Evolutionary conservation across 2,329 filamentous ascomycete genomes (phyloP), one percentile per base, ranked within the genome.

Genomic region (Colletotrichum viniferum): DNA sequence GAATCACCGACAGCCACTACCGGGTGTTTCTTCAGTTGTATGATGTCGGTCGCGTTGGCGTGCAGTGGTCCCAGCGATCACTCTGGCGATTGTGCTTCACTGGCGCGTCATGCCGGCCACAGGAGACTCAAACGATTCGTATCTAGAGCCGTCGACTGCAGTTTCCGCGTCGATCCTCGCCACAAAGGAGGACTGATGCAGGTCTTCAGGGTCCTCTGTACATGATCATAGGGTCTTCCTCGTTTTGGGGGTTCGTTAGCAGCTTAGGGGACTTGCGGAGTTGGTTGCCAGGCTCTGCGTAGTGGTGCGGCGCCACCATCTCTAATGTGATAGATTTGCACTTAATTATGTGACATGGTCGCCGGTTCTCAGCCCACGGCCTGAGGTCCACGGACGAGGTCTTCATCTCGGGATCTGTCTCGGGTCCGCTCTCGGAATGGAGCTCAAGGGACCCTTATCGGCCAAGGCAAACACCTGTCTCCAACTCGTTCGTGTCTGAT

Each of bases 91-190:
- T 18, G 32, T 67, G 62, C 58, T 24, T 63, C 43, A 12, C 38
- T 63, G 14, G 62, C 55, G 43, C 30, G 34, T 56, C 60, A 55
- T 55, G 26, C 26, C 48, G 48, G 55, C 18, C 36, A 38, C 26
- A 48, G 24, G 16, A 16, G 30, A 32, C 71, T 32, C 52, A 36
- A 34, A 8, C 24, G n/a, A 13, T 56, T 62, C 68, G 56, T 67
- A 62, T 62, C n/a, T 55, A 63, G 48, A 34, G 72, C 62, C 38
- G 28, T 72, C 21, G 55, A 38, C 18, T 62, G 43, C 28, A 26
- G 16, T 56, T 73, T 73, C 63, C 68, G 24, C 21, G 63, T 63
- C 69, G 63, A 75, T 68, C 69, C n/a, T 58, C 5, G 56, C 63
- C 34, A 18, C 9, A 30, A 58, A 61, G 32, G 18, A 26, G 18